Evolutionary conservation across 257 asterid species (phyloP).

Genomic region (Knoxia roxburghii): DNA sequence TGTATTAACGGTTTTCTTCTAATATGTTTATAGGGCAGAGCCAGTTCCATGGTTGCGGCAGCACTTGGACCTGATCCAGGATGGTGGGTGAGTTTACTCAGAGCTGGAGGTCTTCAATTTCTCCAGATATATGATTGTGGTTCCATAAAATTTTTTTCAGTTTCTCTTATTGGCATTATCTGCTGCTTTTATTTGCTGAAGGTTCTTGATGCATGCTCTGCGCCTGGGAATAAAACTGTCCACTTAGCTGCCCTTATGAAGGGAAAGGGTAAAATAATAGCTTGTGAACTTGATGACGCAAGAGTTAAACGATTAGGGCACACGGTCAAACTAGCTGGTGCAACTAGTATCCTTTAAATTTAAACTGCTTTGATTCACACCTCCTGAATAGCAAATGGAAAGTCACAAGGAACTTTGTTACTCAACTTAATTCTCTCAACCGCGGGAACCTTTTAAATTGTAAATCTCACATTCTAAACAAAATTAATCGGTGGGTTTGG

Average conservation of each 20-base stretch:
- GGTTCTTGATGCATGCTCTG: conserved; percentile 97
- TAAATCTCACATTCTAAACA: too few species aligned
- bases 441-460: background rate
- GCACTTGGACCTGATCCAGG: conserved; percentile 81
- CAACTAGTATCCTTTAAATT: conserved; percentile 67
- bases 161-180: conserved; percentile 3
- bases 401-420: too few species aligned
- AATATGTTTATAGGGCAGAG: conserved; percentile 59
- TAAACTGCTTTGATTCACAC: conserved; percentile 8
- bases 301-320: conserved; percentile 59
- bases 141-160: background rate
- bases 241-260: conserved; percentile 92
- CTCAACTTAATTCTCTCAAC: too few species aligned
- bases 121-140: background rate
- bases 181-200: conserved; percentile 36
- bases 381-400: conserved; percentile 4
- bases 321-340: conserved; percentile 67
- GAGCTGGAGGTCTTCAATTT: background rate
- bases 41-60: conserved; percentile 88
- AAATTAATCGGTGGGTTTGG: background rate
- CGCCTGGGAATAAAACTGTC: conserved; percentile 94
- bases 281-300: conserved; percentile 81
- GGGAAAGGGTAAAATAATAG: conserved; percentile 73
- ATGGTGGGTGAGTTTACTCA: conserved; percentile 57
- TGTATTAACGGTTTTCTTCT: background rate